Evolutionary conservation across 176 grass and related monocot species (phyloP).

Genomic region (Rhynchospora tenuis): DNA sequence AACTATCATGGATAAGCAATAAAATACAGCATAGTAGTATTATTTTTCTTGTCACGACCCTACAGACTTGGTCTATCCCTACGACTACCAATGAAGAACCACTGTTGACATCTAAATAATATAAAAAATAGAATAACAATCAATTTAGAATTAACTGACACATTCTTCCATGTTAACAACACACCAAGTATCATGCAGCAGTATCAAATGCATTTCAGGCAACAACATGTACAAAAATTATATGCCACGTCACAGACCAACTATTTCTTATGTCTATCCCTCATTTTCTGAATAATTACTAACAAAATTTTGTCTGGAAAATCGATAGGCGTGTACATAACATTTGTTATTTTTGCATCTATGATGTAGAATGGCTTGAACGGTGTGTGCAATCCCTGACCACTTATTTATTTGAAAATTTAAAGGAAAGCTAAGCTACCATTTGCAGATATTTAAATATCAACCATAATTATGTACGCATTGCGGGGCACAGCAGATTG

Average conservation of each 20-base stretch:
- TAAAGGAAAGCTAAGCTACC: too few relatives aligned
- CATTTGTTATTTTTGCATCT: neutral
- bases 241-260: neutral
- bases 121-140: neutral
- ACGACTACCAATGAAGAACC: neutral
- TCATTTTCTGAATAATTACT: neutral
- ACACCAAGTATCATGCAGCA: slow-evolving; percentile 5
- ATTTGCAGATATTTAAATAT: too few relatives aligned
- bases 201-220: neutral
- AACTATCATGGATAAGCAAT: neutral
- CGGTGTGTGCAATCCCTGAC: too few relatives aligned
- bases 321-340: too few relatives aligned
- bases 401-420: too few relatives aligned
- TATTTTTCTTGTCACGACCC: neutral
- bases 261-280: neutral
- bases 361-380: too few relatives aligned
- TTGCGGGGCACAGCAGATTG: too few relatives aligned
- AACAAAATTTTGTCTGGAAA: too few relatives aligned
- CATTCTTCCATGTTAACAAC: slow-evolving; percentile 9
- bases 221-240: neutral
- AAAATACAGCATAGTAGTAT: neutral
- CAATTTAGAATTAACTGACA: slow-evolving; percentile 3
- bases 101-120: slow-evolving; percentile 7
- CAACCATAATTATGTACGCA: too few relatives aligned
- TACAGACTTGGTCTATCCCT: slow-evolving; percentile 9